These are phyloP conservation scores for Gossypium longicalyx DNA, from an alignment of 345 rosid genomes.

Conservation along the genomic window DNA sequence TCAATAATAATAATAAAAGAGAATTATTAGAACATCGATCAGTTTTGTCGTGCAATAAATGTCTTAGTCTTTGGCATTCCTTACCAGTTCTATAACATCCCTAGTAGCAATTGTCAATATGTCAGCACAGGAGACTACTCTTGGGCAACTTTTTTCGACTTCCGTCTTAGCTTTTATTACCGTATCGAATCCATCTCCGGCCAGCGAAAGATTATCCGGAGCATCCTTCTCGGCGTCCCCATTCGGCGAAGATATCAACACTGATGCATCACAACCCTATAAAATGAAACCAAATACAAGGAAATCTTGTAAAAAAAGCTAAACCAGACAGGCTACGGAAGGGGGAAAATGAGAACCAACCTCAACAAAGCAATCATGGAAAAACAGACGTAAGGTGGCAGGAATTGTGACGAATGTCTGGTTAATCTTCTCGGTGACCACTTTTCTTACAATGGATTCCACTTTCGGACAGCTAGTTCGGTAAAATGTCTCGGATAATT, in stretches of 20 bases:
- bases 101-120: slow-evolving; percentile 35
- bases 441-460: slow-evolving; percentile 56
- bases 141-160: slow-evolving; percentile 23
- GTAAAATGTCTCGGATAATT: slow-evolving; percentile 55
- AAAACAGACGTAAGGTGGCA: slow-evolving; percentile 72
- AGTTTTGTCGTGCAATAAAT: not conserved
- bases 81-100: slow-evolving; percentile 32
- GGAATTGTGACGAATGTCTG: slow-evolving; percentile 62
- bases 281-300: not conserved
- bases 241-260: slow-evolving; percentile 31
- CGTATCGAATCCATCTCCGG: slow-evolving; percentile 41
- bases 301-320: not conserved
- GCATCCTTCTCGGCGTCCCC: slow-evolving; percentile 37
- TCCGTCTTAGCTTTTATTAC: slow-evolving; percentile 32
- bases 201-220: slow-evolving; percentile 27
- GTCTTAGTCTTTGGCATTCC: not conserved
- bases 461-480: slow-evolving; percentile 52
- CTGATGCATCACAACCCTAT: slow-evolving; percentile 45
- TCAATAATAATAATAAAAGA: not conserved
- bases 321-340: not conserved
- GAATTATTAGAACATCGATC: not conserved
- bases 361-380: slow-evolving; percentile 84
- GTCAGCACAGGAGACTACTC: slow-evolving; percentile 37
- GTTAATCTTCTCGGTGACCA: slow-evolving; percentile 41
- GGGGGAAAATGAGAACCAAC: slow-evolving; percentile 21